Evolutionary conservation across 495 filamentous ascomycete genomes (phyloP), one percentile per base, ranked within the genome.

Genomic region (Daldinia concentrica): DNA sequence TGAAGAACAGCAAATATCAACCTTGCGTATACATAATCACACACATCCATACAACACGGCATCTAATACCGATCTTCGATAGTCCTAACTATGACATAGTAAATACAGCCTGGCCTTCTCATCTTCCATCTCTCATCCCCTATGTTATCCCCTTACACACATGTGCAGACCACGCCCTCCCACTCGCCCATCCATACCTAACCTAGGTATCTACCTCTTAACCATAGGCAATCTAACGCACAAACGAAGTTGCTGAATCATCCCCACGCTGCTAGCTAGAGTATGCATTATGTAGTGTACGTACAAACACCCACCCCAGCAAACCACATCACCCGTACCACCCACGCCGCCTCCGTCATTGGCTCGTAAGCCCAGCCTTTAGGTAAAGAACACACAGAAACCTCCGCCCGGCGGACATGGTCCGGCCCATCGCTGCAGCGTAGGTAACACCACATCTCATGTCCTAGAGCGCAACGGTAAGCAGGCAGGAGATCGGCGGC

Each of bases 191-290:
- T 26, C 30, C 1, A 7, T 15, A 26, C 50, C 7, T 26, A 52
- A 5, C 9, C 9, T n/a, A n/a, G n/a, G n/a, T n/a, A n/a, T n/a
- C n/a, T 1, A 26, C 27, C 7, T 30, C 29, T 30, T 8, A 30
- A 30, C 30, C 8, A 11, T 11, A 32, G 8, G 3, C 30, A 32
- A 32, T 1, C 30, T 11, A 15, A 29, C 5, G 22, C 22, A 52
- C 24, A 26, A 22, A 59, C 56, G 59, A 22, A 27, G 43, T 41
- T 37, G 59, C 55, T 72, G 69, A 72, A 55, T 68, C 58, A 67
- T 63, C 19, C 37, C 55, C 36, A 22, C 26, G 41, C 30, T 69
- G 67, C 62, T 34, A 61, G 56, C n/a, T n/a, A n/a, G n/a, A n/a
- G n/a, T n/a, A n/a, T n/a, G n/a, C n/a, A 2, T 30, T 55, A 30